phyloP scores from a whole-genome alignment of 805 yeast genomes.

The Lipomyces chichibuensis region DNA sequence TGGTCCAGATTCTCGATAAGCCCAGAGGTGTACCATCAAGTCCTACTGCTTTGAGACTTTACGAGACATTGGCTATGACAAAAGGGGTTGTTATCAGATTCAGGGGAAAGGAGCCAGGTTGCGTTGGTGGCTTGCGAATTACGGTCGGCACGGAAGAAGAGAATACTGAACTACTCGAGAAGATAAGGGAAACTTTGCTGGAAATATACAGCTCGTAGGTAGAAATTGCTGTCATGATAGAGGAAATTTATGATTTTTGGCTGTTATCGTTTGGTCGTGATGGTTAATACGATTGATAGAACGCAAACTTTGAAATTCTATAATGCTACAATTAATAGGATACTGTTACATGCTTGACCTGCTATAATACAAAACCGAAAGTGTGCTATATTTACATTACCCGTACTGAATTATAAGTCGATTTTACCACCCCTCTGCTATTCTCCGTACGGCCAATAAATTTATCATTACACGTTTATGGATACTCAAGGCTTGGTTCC shows the following conservation, averaged over 20 bases:
- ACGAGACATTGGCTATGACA: constrained; percentile 68
- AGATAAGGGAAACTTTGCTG: constrained; percentile 48
- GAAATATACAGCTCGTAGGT: constrained; percentile 14
- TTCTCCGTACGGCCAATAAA: constrained; percentile 27
- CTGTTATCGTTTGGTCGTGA: not conserved
- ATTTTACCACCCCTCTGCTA: constrained; percentile 28
- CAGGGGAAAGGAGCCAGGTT: constrained; percentile 88
- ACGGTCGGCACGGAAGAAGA: constrained; percentile 85
- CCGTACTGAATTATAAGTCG: not conserved
- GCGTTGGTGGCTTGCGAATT: constrained; percentile 83
- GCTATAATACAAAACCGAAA: not conserved
- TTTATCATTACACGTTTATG: constrained; percentile 33
- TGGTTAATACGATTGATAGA: not conserved
- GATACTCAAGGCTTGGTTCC: constrained; percentile 32
- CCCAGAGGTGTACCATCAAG: constrained; percentile 65
- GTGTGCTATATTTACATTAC: not conserved
- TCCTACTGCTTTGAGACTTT: constrained; percentile 65
- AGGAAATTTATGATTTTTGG: not conserved
- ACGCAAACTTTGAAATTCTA: not conserved
- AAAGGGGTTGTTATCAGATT: constrained; percentile 84
- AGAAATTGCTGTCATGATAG: no score
- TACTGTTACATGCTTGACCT: not conserved
- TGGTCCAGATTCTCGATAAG: constrained; percentile 68
- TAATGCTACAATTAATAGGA: not conserved
- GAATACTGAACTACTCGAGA: constrained; percentile 59